Base-by-base conservation (phyloP, 2,329 filamentous ascomycete genomes). In the Trichophyton rubrum region DNA sequence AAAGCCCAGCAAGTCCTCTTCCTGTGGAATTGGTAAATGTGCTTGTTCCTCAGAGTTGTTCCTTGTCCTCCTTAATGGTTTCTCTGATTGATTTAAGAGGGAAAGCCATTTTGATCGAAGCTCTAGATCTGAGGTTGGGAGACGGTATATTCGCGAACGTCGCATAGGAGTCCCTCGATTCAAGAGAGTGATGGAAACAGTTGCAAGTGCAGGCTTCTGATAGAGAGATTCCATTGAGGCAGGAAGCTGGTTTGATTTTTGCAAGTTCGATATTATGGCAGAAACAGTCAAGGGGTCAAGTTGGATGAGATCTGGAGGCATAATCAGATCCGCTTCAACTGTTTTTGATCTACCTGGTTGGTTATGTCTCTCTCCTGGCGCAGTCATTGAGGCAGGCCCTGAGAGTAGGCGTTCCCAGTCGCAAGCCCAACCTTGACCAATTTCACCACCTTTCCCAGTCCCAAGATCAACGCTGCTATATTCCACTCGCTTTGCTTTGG, bases 131-230 rank as follows among this genome's bases (percentile, higher is more conserved):
- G 66, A 73, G 2, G 77, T 72, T n/a, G 92, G 89, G 15, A 97
- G 83, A 13, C 89, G 85, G 73, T 97, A 99, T 65, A 97, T 85
- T 40, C 93, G 83, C 3, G 92, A 89, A 70, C 87, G 88, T 2
- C 83, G 76, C 0, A 75, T 78, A 2, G 86, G 88, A 0, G 86
- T 82, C 27, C 93, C 92, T 60, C 89, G 84, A 43, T 80, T 78
- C 7, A 87, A 70, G 53, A 93, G 79, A 0, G 78, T 84, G 59
- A 97, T 77, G 57, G 81, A 82, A 53, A 91, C 80, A 0, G 84
- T 86, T 59, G 86, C 75, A 1, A 85, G 69, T 2, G 72, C 69
- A 27, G 70, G 67, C 61, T 63, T 66, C 20, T 64, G 49, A 41
- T 70, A 62, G 5, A 66, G 56, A 22, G 41, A 30, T 53, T 66